phyloP scores from a whole-genome alignment of 139 green algal genomes.

The Chlamydomonas schloesseri region DNA sequence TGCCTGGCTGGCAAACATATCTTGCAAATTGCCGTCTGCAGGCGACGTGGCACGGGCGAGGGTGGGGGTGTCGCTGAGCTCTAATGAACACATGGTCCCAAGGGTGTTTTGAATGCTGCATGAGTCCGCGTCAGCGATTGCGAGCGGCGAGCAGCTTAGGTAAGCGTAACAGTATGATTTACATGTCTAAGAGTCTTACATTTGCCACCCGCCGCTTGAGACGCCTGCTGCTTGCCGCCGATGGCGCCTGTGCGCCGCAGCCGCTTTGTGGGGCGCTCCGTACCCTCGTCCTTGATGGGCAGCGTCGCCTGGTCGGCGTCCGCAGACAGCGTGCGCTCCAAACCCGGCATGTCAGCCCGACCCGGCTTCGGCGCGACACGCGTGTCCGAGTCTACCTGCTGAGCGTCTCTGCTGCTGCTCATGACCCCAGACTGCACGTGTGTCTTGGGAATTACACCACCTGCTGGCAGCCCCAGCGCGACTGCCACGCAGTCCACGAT shows the following conservation, averaged over 20 bases:
- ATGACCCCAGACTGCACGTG: neutral
- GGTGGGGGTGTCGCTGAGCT: no score
- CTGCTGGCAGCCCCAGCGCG: neutral
- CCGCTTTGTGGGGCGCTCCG: neutral
- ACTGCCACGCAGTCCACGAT: neutral
- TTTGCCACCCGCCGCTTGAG: neutral
- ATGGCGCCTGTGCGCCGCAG: neutral
- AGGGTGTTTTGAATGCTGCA: no score
- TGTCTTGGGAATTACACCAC: neutral
- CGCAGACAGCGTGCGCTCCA: neutral
- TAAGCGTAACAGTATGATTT: neutral
- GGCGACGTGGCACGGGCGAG: neutral
- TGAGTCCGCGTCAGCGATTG: no score
- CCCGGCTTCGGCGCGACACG: neutral
- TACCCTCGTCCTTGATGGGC: neutral
- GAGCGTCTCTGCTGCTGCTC: no score
- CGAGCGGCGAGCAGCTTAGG: neutral
- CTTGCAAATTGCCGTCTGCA: neutral
- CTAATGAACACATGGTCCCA: no score
- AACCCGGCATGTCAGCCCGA: neutral
- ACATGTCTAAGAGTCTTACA: neutral
- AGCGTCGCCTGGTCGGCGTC: no score
- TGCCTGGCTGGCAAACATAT: constrained; percentile 23
- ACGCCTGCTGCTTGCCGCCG: neutral
- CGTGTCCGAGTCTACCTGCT: neutral